phyloP scores from a whole-genome alignment of 495 filamentous ascomycete species.

The Hypoxylon crocopeplum region DNA sequence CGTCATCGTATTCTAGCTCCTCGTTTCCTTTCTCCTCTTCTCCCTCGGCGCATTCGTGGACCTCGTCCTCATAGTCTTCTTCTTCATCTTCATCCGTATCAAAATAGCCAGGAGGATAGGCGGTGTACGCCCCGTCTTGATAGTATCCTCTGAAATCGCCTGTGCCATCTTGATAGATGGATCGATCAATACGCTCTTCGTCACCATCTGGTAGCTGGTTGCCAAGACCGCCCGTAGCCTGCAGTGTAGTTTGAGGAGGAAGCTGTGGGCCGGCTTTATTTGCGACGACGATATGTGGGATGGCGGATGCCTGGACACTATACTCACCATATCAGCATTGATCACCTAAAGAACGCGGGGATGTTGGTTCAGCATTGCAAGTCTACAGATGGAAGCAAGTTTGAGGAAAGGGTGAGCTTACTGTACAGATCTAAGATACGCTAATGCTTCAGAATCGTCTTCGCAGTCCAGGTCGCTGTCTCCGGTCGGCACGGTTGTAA shows the following conservation, averaged over 20 bases:
- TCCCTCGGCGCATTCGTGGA: constrained; percentile 12
- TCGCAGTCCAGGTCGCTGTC: constrained; percentile 62
- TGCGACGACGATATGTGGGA: constrained; percentile 71
- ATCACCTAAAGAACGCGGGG: constrained; percentile 32
- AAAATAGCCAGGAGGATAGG: constrained; percentile 48
- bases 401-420: constrained; percentile 54
- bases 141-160: constrained; percentile 67
- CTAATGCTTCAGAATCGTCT: constrained; percentile 67
- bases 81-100: constrained; percentile 31
- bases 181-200: constrained; percentile 44
- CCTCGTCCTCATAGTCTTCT: constrained; percentile 13
- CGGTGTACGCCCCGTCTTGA: constrained; percentile 74
- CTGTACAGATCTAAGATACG: constrained; percentile 83
- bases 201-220: constrained; percentile 35
- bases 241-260: constrained; percentile 43
- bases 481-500: constrained; percentile 42
- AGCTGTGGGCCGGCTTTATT: constrained; percentile 56
- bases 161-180: constrained; percentile 50
- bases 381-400: constrained; percentile 19
- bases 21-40: constrained; percentile 13
- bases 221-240: constrained; percentile 16
- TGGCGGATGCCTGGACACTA: constrained; percentile 73
- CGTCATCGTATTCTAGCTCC: constrained; percentile 20
- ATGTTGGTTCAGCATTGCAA: constrained; percentile 29
- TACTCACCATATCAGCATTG: constrained; percentile 53